A percentile compares a stretch with the other conserved stretches of the same genome.
phyloP scores from a whole-genome alignment of 2,329 filamentous ascomycete species.

The Laburnicola sp. region DNA sequence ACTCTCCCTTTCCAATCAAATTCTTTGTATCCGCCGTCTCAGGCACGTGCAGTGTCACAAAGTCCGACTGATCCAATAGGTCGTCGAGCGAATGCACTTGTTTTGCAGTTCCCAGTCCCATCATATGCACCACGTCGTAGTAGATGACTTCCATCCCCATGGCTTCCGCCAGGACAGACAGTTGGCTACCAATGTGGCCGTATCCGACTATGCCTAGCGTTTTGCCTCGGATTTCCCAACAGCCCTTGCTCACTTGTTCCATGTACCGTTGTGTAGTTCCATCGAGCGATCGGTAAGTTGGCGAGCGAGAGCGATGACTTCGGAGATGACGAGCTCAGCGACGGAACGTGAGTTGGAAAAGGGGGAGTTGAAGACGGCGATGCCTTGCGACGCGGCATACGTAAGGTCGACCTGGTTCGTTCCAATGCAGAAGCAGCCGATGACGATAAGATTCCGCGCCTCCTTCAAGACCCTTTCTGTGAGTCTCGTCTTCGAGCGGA shows the following conservation, averaged over 20 bases:
- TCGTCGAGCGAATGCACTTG: conserved; percentile 79
- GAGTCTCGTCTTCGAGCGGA: conserved; percentile 96
- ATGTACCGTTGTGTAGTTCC: conserved; percentile 90
- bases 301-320: conserved; percentile 88
- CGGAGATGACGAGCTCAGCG: conserved; percentile 90
- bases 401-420: conserved; percentile 93
- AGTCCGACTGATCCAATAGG: conserved; percentile 80
- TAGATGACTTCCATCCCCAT: conserved; percentile 99
- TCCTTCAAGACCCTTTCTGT: conserved; percentile 80
- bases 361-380: conserved; percentile 98
- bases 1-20: conserved; percentile 79
- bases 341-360: conserved; percentile 98
- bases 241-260: conserved; percentile 96
- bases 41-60: conserved; percentile 92
- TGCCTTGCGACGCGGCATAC: conserved; percentile 79
- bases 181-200: conserved; percentile 93
- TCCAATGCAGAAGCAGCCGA: conserved; percentile 98
- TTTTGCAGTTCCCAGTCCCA: conserved; percentile 85
- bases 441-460: conserved; percentile 93
- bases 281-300: conserved; percentile 91
- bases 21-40: conserved; percentile 90
- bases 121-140: conserved; percentile 91
- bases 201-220: conserved; percentile 96
- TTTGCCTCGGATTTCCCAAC: conserved; percentile 98
- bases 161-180: conserved; percentile 91